phyloP scores from a whole-genome alignment of 2,329 filamentous ascomycete genomes.

The Exophiala sideris region DNA sequence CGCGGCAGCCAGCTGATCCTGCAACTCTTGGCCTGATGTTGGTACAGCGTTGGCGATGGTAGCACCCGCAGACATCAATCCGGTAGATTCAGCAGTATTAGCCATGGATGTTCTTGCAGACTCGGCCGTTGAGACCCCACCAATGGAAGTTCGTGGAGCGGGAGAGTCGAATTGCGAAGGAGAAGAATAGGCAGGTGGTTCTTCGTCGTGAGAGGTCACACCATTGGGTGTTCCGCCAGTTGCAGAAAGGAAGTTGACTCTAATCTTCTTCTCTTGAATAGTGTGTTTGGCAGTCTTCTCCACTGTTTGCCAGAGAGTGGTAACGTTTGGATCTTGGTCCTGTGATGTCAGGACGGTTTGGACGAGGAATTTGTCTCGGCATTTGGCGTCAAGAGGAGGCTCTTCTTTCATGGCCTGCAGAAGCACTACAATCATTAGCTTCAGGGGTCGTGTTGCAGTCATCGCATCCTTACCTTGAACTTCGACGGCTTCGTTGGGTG shows the following conservation, averaged over 20 bases:
- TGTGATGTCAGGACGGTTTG: constrained; percentile 81
- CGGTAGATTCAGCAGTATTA: constrained; percentile 32
- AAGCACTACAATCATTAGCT: constrained; percentile 60
- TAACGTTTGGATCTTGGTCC: constrained; percentile 78
- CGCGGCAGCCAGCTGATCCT: constrained; percentile 70
- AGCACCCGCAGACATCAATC: constrained; percentile 45
- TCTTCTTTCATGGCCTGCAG: constrained; percentile 98
- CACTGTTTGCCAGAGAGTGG: constrained; percentile 76
- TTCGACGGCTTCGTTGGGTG: constrained; percentile 83
- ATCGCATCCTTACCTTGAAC: constrained; percentile 67
- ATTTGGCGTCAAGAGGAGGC: constrained; percentile 78
- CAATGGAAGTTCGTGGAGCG: constrained; percentile 35
- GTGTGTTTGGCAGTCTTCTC: constrained; percentile 70
- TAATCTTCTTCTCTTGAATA: constrained; percentile 92
- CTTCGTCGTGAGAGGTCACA: constrained; percentile 38
- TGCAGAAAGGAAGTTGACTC: constrained; percentile 76
- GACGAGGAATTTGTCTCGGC: constrained; percentile 96
- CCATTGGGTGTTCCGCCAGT: constrained; percentile 46
- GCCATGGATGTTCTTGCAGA: constrained; percentile 26
- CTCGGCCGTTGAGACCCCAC: constrained; percentile 22
- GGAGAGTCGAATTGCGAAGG: constrained; percentile 52
- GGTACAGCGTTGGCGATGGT: constrained; percentile 49
- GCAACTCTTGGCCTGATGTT: constrained; percentile 59
- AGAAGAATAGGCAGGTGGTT: constrained; percentile 55
- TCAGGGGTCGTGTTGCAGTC: neutral